Evolutionary conservation across 2,329 filamentous ascomycete species (phyloP), one percentile per base, ranked within the genome.

Genomic region (Westerdykella sp.): DNA sequence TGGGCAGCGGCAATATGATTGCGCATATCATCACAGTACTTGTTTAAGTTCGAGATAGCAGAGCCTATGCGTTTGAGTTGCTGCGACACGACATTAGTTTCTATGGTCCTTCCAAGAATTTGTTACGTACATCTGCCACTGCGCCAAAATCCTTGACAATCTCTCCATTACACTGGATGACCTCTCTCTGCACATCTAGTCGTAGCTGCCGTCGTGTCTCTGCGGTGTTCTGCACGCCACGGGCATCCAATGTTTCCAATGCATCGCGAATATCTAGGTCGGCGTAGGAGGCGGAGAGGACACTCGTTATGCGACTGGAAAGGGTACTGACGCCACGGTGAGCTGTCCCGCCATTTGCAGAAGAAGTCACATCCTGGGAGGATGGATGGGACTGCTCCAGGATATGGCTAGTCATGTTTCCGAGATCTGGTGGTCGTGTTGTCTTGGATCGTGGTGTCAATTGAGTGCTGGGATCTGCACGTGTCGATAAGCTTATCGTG

Each of bases 251-350:
- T 1, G 93, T 80, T 41, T 79, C 74, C 23, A 98, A 71, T 12
- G 89, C 84, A 72, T 95, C 87, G 51, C 88, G 81, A 54, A 97
- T 95, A 54, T 96, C 91, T 5, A 87, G 77, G 67, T 97, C 93
- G 6, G 89, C 85, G 69, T 95, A 96, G 0, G 91, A 95, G 2
- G 88, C 84, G 4, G 93, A 95, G 39, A 97, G 78, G 34, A 97
- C 85, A 48, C 80, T 83, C 18, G 87, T 86, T 54, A 96, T 79
- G 61, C 93, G 88, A 47, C 84, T 84, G 6, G 87, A 83, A 25
- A 97, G 73, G 6, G 88, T 84, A 65, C 80, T 87, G 12, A 72
- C 58, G 15, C 72, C 57, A 32, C 57, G 56, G n/a, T 59, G 59
- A n/a, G 43, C 37, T 35, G n/a, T 35, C n/a, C 32, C 6, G 51